Percentiles rank a stretch among this genome's conserved stretches.
phyloP scores from a whole-genome alignment of 768 basidiomycete genomes.

The Hericium rajendrae region DNA sequence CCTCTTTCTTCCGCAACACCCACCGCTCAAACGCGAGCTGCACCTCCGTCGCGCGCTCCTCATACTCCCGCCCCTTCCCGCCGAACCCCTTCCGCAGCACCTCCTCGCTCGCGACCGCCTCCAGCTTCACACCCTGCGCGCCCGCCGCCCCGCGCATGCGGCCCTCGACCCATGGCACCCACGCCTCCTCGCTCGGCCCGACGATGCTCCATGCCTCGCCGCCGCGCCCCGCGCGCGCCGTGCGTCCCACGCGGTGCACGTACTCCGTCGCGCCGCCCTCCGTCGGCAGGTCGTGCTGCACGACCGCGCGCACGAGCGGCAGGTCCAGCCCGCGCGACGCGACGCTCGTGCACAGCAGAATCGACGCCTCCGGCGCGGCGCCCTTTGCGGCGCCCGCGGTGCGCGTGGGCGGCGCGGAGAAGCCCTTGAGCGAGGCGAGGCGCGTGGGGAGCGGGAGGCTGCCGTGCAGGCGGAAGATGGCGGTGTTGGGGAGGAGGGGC shows the following conservation, averaged over 20 bases:
- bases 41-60: constrained; percentile 88
- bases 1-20: constrained; percentile 69
- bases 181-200: constrained; percentile 74
- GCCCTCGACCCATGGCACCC: constrained; percentile 84
- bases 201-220: constrained; percentile 96
- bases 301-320: constrained; percentile 85
- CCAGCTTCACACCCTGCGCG: constrained; percentile 30
- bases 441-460: constrained; percentile 78
- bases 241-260: constrained; percentile 93
- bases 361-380: constrained; percentile 38
- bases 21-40: constrained; percentile 93
- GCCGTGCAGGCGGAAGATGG: constrained; percentile 86
- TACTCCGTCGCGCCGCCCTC: constrained; percentile 96
- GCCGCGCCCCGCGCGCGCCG: constrained; percentile 90
- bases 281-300: constrained; percentile 96
- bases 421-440: constrained; percentile 72
- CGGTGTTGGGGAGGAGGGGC: constrained; percentile 69
- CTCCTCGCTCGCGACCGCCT: constrained; percentile 54
- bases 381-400: neutral
- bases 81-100: constrained; percentile 80
- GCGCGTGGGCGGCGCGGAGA: constrained; percentile 40
- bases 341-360: constrained; percentile 92
- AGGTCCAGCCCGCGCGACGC: constrained; percentile 97
- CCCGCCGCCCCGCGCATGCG: constrained; percentile 52
- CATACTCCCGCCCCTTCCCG: constrained; percentile 70